phyloP scores from a whole-genome alignment of 805 yeast genomes.

The Starmerella potacharoeniae region DNA sequence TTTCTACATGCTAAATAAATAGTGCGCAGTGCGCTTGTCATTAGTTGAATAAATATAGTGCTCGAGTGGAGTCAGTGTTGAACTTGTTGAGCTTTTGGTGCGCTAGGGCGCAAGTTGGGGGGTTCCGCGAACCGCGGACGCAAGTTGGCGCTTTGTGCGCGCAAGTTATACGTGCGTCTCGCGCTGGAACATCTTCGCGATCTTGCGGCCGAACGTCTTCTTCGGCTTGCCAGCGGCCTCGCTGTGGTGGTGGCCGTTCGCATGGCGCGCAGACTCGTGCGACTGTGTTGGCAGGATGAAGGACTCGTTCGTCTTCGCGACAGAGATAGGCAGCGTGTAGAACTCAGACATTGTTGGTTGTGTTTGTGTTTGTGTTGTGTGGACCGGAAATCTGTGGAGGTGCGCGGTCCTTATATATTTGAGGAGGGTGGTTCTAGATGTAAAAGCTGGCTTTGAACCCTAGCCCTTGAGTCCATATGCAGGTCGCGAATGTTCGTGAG shows the following conservation, averaged over 20 bases:
- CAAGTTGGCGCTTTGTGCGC: not conserved
- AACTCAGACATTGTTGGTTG: slow-evolving; percentile 17
- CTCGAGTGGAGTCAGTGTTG: too few relatives aligned
- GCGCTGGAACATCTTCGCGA: slow-evolving; percentile 1
- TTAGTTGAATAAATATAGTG: too few relatives aligned
- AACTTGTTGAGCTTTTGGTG: too few relatives aligned
- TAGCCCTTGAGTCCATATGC: not conserved
- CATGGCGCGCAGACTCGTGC: slow-evolving; percentile 6
- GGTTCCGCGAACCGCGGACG: not conserved
- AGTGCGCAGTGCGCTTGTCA: too few relatives aligned
- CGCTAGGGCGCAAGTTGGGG: not conserved
- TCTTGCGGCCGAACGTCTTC: not conserved
- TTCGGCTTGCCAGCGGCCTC: not conserved
- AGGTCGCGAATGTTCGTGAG: not conserved
- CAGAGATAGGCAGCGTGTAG: slow-evolving; percentile 19
- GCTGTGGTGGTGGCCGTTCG: not conserved
- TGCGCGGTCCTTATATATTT: not conserved
- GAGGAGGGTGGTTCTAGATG: not conserved
- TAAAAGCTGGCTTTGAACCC: not conserved
- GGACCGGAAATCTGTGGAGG: not conserved
- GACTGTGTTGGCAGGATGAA: slow-evolving; percentile 16
- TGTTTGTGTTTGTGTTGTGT: not conserved
- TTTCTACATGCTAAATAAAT: too few relatives aligned
- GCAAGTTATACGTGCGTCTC: not conserved
- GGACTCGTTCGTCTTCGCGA: slow-evolving; percentile 19